A percentile compares a stretch with the other conserved stretches of the same genome.
Evolutionary conservation across 2,329 filamentous ascomycete genomes (phyloP).

Genomic region (Alternaria longipes): DNA sequence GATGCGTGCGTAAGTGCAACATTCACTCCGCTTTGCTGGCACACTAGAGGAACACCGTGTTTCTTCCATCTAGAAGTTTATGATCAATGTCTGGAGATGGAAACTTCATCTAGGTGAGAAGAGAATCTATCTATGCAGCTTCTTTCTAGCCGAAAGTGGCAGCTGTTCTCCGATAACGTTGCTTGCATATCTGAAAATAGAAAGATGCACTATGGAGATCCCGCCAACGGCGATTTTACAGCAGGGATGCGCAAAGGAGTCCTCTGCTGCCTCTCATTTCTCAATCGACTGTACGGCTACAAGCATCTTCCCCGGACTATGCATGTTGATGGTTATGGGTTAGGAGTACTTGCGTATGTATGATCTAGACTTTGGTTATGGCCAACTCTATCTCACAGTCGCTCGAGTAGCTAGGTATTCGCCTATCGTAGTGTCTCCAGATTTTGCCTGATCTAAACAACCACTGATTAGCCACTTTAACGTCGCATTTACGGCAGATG

Average conservation of each 20-base stretch:
- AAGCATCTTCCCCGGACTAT: neutral
- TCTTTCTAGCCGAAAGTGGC: too few relatives aligned
- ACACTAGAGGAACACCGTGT: too few relatives aligned
- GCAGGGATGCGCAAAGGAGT: slow-evolving; percentile 9
- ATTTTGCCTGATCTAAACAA: neutral
- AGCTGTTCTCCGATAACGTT: neutral
- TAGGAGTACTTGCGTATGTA: neutral
- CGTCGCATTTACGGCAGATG: neutral
- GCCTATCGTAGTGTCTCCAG: neutral
- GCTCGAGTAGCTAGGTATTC: neutral
- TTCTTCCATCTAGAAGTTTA: too few relatives aligned
- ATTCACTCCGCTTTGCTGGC: too few relatives aligned
- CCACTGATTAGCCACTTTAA: neutral
- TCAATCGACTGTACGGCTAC: neutral
- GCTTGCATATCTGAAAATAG: slow-evolving; percentile 12
- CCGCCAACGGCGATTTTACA: slow-evolving; percentile 7
- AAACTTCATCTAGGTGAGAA: neutral
- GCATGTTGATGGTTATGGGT: neutral
- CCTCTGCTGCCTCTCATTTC: neutral
- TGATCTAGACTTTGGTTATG: neutral
- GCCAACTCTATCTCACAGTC: too few relatives aligned
- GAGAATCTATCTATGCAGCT: neutral
- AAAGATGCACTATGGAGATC: slow-evolving; percentile 20
- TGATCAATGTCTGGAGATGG: too few relatives aligned
- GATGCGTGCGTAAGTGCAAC: too few relatives aligned